Conservation (phyloP, 352 stramenopile genomes). For the Aphanomyces astaci region DNA sequence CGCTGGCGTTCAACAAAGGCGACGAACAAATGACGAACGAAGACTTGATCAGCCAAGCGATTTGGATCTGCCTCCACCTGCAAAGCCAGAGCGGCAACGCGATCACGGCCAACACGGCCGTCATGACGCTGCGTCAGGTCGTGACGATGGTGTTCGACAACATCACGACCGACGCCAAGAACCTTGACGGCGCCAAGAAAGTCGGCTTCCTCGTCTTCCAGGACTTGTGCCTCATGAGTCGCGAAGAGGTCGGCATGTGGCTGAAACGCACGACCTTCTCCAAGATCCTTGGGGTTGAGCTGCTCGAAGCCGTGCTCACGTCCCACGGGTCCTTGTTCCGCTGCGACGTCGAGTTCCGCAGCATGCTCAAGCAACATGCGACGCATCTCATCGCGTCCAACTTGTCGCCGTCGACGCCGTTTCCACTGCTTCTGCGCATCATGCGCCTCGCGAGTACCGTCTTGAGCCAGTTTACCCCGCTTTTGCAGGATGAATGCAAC, state of each 20-base stretch:
- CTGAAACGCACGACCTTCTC: slow-evolving; percentile 73
- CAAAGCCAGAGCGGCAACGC: slow-evolving; percentile 61
- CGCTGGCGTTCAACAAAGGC: slow-evolving; percentile 34
- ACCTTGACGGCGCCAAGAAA: slow-evolving; percentile 39
- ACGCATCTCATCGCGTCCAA: slow-evolving; percentile 34
- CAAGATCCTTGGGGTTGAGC: slow-evolving; percentile 66
- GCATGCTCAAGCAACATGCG: slow-evolving; percentile 75
- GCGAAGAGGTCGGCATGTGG: slow-evolving; percentile 75
- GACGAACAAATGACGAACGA: slow-evolving; percentile 40
- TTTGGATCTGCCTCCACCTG: slow-evolving; percentile 83
- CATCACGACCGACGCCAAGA: slow-evolving; percentile 38
- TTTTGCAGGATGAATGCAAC: slow-evolving; percentile 49
- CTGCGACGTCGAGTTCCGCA: slow-evolving; percentile 61
- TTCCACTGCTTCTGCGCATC: slow-evolving; percentile 71
- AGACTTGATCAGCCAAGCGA: slow-evolving; percentile 79
- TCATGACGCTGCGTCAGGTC: slow-evolving; percentile 83
- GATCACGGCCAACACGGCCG: slow-evolving; percentile 76
- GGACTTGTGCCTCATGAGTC: slow-evolving; percentile 79
- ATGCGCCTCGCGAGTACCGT: slow-evolving; percentile 74
- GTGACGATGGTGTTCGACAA: slow-evolving; percentile 82
- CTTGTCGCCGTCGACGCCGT: slow-evolving; percentile 24
- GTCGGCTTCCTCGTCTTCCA: slow-evolving; percentile 81
- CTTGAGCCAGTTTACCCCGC: slow-evolving; percentile 68
- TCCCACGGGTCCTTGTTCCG: slow-evolving; percentile 58
- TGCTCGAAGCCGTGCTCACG: slow-evolving; percentile 67